A percentile compares a stretch with the other conserved stretches of the same genome.
These are phyloP conservation scores for Cicer chorassanicum DNA, from an alignment of 306 rosid species.

Conservation along the genomic window DNA sequence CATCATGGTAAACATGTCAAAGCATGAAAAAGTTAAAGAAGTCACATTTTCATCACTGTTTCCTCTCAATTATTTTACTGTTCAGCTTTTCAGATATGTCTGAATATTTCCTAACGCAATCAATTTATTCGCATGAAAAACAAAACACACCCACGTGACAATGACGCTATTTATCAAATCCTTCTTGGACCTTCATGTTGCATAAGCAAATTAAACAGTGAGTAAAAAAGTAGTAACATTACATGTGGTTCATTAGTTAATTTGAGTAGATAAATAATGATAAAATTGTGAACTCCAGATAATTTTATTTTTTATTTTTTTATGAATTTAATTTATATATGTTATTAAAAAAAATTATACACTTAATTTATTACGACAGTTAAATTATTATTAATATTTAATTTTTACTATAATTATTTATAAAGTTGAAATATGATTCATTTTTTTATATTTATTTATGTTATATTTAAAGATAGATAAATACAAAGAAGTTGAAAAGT, in stretches of 20 bases:
- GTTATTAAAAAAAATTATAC: no score
- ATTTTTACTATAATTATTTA: no score
- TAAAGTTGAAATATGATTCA: no score
- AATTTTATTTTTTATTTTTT: not conserved
- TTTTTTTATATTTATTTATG: no score
- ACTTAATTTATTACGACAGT: rapidly evolving
- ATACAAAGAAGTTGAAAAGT: no score
- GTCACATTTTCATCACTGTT: not conserved
- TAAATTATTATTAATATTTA: no score
- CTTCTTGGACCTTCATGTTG: not conserved
- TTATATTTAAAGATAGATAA: no score
- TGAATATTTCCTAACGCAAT: conserved; percentile 12
- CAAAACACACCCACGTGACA: conserved; percentile 24
- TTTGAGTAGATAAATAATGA: not conserved
- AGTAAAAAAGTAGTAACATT: not conserved
- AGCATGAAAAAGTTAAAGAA: not conserved
- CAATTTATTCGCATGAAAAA: conserved; percentile 34
- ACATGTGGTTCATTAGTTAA: not conserved
- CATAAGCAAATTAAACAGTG: not conserved
- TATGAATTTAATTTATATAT: no score
- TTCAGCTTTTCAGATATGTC: not conserved
- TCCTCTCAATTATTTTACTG: conserved; percentile 21
- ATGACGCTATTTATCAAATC: not conserved
- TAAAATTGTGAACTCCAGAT: not conserved
- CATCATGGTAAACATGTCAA: not conserved